Base-by-base conservation (phyloP, 1,284 basidiomycete genomes). In the Butyriboletus appendiculatus region DNA sequence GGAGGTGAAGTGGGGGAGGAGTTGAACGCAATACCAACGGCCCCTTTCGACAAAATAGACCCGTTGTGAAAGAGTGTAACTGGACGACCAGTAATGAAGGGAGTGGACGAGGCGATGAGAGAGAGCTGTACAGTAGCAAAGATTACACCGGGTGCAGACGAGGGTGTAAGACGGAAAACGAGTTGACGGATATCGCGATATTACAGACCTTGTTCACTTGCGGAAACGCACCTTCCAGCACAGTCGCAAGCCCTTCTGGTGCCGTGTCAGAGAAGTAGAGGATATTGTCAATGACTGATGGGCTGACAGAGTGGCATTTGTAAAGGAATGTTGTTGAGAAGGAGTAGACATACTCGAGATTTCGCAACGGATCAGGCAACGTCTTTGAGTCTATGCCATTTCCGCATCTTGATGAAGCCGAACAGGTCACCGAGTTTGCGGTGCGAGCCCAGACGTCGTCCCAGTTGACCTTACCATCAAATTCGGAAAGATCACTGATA, bases 51-150 rank as follows among this genome's bases (percentile, higher is more conserved):
- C 58, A 81, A 71, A 22, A 92, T 79, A 3, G 76, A 65, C 30
- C 75, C 73, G 48, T 85, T 81, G 58, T 81, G 73, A 59, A 94
- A 85, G 2, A 96, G 73, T 0, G 93, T 95, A 45, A 88, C 83
- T 2, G 89, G 88, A 20, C 88, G 76, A 11, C 90, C 91, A 0
- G 92, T 95, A 20, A 93, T 76, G 68, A 96, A 96, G 0, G 93
- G 92, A 0, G 94, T 96, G 0, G 89, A 87, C 0, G 91, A 79
- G 0, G 86, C 87, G 14, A 90, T 69, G 20, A 94, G 76, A 15
- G 91, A 91, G 35, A 91, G 70, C 85, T 92, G 61, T 14, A 34
- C 33, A 26, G 24, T 24, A 42, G 40, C 10, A 35, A 53, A 34
- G 54, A 37, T 61, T 53, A 50, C 14, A 42, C 1, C 28, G 11